Base-by-base conservation (phyloP, 2,329 filamentous ascomycete genomes). In the Teratosphaeria viscida region DNA sequence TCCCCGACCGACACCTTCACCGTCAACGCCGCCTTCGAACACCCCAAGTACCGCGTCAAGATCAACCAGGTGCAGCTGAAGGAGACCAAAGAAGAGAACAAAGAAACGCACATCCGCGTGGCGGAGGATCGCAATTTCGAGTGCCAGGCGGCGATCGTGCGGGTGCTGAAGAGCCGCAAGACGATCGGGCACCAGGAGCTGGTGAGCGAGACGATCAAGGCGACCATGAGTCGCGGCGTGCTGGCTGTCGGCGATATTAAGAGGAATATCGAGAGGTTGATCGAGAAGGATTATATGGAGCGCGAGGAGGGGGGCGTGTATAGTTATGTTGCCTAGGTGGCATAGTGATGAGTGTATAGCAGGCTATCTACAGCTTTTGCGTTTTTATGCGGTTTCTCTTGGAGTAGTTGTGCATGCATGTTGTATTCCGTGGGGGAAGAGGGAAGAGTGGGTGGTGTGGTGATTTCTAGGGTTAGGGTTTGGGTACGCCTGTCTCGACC, bases 1-100 rank as follows among this genome's bases (percentile, higher is more conserved):
- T 82, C 82, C 60, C 70, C 79, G 0, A 89, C 83, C 0, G 95
- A 99, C 75, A 89, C 86, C 0, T 99, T 99, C 69, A 84, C 84
- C 0, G 86, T 95, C 69, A 96, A 96, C 76, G 75, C 81, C 53
- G 72, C 73, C 16, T 99, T 99, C 74, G 78, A 78, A 2, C 88
- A 96, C 70, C 82, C 86, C 23, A 95, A 94, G 74, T 88, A 89
- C 74, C 85, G 91, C 59, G 86, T 99, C 76, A 99, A 99, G 79
- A 96, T 99, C 79, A 99, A 97, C 76, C 92, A 96, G 75, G 94
- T 99, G 67, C 94, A 99, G 75, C 82, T 96, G 56, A 95, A 94
- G 76, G 94, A 99, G 76, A 97, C 94, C 0, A 89, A 88, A 68
- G 88, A 92, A 70, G 94, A 99, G 76, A 96, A 96, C 76, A 89